Percentiles rank a stretch among this genome's conserved stretches.
phyloP scores from a whole-genome alignment of 1,284 basidiomycete species.

The Entoloma clypeatum region DNA sequence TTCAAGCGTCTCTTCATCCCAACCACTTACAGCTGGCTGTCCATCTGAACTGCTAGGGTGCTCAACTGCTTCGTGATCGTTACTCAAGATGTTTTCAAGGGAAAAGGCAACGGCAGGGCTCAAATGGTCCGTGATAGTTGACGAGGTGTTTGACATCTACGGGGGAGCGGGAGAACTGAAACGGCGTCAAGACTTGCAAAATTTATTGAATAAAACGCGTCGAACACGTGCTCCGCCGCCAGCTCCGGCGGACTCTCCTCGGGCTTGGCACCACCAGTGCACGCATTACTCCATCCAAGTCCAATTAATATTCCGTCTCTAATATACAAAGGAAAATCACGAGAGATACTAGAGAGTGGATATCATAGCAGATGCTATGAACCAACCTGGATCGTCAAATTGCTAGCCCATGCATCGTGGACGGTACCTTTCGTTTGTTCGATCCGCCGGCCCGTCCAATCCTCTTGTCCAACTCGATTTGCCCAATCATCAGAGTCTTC shows the following conservation, averaged over 20 bases:
- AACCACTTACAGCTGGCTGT: too few species aligned
- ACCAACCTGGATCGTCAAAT: conserved; percentile 9
- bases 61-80: conserved; percentile 57
- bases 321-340: conserved; percentile 5
- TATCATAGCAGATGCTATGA: conserved; percentile 9
- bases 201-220: too few species aligned
- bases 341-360: neutral
- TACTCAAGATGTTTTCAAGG: conserved; percentile 61
- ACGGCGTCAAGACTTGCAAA: conserved; percentile 15
- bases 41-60: conserved; percentile 47
- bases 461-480: conserved; percentile 42
- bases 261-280: neutral
- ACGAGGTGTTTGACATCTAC: conserved; percentile 15
- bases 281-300: too few species aligned
- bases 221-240: too few species aligned
- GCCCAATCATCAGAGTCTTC: conserved; percentile 57
- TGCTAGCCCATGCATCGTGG: conserved; percentile 14
- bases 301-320: conserved; percentile 3
- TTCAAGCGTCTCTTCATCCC: conserved; percentile 60
- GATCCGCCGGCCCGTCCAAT: conserved; percentile 42
- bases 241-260: too few species aligned
- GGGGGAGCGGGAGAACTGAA: conserved; percentile 1
- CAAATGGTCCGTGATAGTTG: conserved; percentile 7
- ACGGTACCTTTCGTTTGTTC: conserved; percentile 33
- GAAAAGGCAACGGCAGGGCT: conserved; percentile 40